Evolutionary conservation across 169 alveolate genomes (phyloP).

Genomic region (Plasmodium knowlesi): DNA sequence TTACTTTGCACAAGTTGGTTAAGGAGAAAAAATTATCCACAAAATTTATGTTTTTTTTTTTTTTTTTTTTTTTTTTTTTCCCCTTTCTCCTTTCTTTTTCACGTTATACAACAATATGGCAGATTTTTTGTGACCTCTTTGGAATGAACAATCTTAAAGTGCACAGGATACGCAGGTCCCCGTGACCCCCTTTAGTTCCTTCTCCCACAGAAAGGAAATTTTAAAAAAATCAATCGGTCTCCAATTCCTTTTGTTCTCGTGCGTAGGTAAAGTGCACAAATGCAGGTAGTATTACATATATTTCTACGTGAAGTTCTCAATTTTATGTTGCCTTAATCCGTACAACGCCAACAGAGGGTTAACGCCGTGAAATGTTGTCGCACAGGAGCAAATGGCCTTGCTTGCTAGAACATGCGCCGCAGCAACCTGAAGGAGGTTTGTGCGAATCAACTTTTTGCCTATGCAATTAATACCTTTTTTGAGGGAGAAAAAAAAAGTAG

Average conservation of each 20-base stretch:
- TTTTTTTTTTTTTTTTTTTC: no score
- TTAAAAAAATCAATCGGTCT: neutral
- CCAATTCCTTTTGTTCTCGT: neutral
- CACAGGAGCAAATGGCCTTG: neutral
- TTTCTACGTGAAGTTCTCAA: neutral
- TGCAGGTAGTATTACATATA: neutral
- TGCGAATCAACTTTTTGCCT: neutral
- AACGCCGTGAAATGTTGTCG: neutral
- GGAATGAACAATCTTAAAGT: neutral
- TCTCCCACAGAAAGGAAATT: neutral
- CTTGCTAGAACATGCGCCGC: neutral
- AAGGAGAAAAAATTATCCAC: neutral
- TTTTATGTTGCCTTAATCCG: neutral
- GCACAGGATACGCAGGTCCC: neutral
- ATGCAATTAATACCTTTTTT: neutral
- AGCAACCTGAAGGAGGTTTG: neutral
- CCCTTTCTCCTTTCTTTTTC: neutral
- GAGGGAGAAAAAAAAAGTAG: neutral
- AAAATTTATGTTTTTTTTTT: neutral
- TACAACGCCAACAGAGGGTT: neutral
- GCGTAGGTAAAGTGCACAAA: neutral
- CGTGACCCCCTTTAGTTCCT: neutral
- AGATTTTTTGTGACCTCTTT: neutral
- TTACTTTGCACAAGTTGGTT: neutral
- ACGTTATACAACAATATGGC: neutral